Conservation (phyloP, 768 basidiomycete species). For the Phlebiopsis gigantea region DNA sequence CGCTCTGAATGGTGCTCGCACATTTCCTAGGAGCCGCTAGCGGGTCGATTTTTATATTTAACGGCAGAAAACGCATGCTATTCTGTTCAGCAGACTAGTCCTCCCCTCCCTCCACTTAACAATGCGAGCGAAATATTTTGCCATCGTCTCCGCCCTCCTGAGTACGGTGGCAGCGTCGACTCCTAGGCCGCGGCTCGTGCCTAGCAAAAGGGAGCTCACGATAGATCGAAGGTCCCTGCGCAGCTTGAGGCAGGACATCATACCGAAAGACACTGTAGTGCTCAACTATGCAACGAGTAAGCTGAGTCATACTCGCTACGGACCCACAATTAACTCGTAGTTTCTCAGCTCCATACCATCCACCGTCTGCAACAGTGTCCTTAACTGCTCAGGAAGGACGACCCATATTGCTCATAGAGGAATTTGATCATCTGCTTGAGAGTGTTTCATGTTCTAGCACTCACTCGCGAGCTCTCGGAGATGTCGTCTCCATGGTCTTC, state of each 20-base stretch:
- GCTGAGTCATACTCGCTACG: background rate
- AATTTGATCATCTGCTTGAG: conserved; percentile 4
- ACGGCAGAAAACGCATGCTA: background rate
- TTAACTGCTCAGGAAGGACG: conserved; percentile 4
- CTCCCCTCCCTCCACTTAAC: background rate
- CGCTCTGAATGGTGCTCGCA: too few species aligned
- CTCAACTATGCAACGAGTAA: conserved; percentile 2
- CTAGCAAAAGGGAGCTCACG: background rate
- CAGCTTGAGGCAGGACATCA: background rate
- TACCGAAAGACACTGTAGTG: background rate
- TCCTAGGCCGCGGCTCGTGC: background rate
- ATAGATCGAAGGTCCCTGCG: background rate
- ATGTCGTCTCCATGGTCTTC: background rate
- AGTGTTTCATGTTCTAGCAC: background rate
- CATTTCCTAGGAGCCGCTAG: too few species aligned
- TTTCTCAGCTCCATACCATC: conserved; percentile 9
- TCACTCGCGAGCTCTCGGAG: background rate
- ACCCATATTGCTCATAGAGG: conserved; percentile 5
- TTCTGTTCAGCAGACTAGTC: background rate
- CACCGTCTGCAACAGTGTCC: conserved; percentile 4
- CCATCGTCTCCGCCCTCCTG: background rate
- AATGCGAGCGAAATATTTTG: background rate
- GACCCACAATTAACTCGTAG: too few species aligned
- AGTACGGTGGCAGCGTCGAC: background rate
- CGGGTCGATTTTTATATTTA: background rate